These are phyloP conservation scores for Linderina pennispora DNA, from an alignment of 192 early-diverging fungal genomes.

Conservation along the genomic window DNA sequence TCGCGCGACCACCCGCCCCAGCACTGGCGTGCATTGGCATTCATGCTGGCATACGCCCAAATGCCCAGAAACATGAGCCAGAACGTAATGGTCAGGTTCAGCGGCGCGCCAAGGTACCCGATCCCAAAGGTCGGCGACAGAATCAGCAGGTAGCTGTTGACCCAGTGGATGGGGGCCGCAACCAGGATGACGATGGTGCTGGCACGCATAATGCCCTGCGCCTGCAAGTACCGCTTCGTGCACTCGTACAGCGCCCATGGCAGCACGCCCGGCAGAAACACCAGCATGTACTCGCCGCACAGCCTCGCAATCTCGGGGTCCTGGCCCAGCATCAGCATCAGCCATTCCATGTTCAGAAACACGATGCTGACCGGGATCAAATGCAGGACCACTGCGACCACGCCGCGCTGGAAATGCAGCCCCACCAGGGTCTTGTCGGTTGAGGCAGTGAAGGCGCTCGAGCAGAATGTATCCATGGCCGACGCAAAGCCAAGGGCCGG, in stretches of 20 bases:
- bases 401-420: conserved; percentile 61
- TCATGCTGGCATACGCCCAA: conserved; percentile 56
- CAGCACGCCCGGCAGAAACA: conserved; percentile 63
- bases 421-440: conserved; percentile 55
- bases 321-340: conserved; percentile 69
- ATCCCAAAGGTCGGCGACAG: conserved; percentile 54
- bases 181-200: conserved; percentile 61
- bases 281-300: conserved; percentile 54
- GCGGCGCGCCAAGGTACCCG: conserved; percentile 76
- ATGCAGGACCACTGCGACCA: conserved; percentile 61
- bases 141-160: conserved; percentile 72
- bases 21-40: conserved; percentile 55
- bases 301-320: conserved; percentile 58
- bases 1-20: conserved; percentile 82
- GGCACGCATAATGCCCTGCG: conserved; percentile 84
- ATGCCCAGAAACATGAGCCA: conserved; percentile 60
- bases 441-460: conserved; percentile 55
- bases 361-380: conserved; percentile 63
- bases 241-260: conserved; percentile 73
- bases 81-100: conserved; percentile 63
- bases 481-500: conserved; percentile 52
- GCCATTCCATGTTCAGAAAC: conserved; percentile 60
- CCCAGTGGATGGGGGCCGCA: conserved; percentile 62
- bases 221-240: conserved; percentile 73
- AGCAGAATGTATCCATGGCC: conserved; percentile 62